phyloP scores from a whole-genome alignment of 805 yeast species.

The Spathaspora passalidarum region DNA sequence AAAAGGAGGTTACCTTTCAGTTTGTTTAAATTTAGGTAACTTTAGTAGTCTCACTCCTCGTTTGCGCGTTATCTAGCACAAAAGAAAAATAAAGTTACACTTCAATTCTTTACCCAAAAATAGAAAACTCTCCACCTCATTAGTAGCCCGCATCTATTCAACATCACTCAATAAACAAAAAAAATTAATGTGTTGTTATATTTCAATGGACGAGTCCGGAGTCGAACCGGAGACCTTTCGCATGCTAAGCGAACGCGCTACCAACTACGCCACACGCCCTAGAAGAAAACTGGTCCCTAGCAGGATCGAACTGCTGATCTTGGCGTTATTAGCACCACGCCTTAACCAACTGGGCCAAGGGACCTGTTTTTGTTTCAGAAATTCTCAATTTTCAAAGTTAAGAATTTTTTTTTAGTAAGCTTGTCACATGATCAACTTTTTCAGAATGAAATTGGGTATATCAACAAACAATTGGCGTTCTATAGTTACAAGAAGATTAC shows the following conservation, averaged over 20 bases:
- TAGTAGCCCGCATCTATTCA: too few relatives aligned
- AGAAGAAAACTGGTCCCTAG: slow-evolving; percentile 13
- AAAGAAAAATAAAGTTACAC: not conserved
- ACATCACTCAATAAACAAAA: not conserved
- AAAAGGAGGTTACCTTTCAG: not conserved
- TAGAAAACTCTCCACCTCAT: too few relatives aligned
- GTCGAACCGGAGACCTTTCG: slow-evolving; percentile 46
- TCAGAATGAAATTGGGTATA: too few relatives aligned
- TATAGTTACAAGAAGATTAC: too few relatives aligned
- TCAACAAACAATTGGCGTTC: too few relatives aligned
- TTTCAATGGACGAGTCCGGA: slow-evolving; percentile 9
- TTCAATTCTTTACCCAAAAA: too few relatives aligned
- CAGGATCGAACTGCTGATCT: slow-evolving; percentile 62
- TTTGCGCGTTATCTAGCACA: not conserved
- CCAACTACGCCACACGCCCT: slow-evolving; percentile 50
- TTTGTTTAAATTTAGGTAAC: not conserved
- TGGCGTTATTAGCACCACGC: slow-evolving; percentile 55
- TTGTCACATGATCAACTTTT: too few relatives aligned
- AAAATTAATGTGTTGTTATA: too few relatives aligned
- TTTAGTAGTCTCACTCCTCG: not conserved
- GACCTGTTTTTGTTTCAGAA: slow-evolving; percentile 25
- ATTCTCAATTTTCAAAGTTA: too few relatives aligned
- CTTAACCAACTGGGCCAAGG: slow-evolving; percentile 56
- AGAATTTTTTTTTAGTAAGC: too few relatives aligned
- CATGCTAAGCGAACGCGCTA: slow-evolving; percentile 51